phyloP scores from a whole-genome alignment of 2,329 filamentous ascomycete genomes.

The Fusarium duplospermum region DNA sequence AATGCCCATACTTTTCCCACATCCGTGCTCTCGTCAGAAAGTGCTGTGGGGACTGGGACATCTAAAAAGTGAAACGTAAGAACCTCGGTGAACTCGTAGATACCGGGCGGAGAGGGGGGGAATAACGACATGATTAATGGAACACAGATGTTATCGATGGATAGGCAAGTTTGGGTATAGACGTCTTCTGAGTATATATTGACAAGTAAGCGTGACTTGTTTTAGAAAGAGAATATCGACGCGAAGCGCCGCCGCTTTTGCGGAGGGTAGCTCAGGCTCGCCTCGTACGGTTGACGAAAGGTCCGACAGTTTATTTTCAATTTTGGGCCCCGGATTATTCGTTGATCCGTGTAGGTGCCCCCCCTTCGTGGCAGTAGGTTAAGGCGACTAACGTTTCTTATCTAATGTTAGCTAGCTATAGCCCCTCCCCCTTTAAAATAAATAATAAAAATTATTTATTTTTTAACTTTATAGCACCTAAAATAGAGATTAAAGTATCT shows the following conservation, averaged over 20 bases:
- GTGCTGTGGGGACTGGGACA: neutral
- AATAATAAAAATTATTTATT: too few species aligned
- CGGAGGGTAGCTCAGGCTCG: neutral
- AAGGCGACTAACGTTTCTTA: too few species aligned
- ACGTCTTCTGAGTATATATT: neutral
- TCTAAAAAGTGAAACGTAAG: slow-evolving; percentile 6
- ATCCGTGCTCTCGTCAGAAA: slow-evolving; percentile 8
- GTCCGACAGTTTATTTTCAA: too few species aligned
- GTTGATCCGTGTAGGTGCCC: too few species aligned
- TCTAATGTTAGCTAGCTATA: too few species aligned
- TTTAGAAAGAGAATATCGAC: neutral
- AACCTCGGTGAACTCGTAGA: slow-evolving; percentile 16
- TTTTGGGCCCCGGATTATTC: too few species aligned
- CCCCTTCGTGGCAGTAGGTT: too few species aligned
- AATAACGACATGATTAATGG: neutral
- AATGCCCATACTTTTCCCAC: slow-evolving; percentile 15
- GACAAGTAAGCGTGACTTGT: neutral
- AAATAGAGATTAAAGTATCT: too few species aligned
- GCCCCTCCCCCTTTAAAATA: too few species aligned
- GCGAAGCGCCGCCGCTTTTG: neutral
- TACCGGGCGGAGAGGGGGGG: neutral
- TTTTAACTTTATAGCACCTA: too few species aligned
- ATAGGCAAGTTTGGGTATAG: neutral
- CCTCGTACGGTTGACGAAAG: too few species aligned
- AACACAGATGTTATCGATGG: neutral